A percentile compares a stretch with the other conserved stretches of the same genome.
Conservation (phyloP, 495 filamentous ascomycete species). For the Trichoderma asperelloides region DNA sequence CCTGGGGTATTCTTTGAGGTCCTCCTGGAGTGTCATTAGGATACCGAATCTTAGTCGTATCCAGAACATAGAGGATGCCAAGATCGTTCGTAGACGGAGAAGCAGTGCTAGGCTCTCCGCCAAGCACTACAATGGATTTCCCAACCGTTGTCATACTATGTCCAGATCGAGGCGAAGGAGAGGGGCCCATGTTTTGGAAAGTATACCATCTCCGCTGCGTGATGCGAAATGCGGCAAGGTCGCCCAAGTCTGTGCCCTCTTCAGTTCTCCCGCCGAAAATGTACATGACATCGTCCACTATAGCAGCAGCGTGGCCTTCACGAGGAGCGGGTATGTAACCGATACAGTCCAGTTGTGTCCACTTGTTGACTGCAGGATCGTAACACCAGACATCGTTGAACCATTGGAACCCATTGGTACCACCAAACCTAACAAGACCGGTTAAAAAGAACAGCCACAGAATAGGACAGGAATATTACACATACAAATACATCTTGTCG, state of each 20-base stretch:
- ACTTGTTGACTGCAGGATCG: slow-evolving; percentile 71
- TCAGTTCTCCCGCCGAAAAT: slow-evolving; percentile 96
- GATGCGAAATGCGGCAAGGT: slow-evolving; percentile 92
- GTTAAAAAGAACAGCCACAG: slow-evolving; percentile 14
- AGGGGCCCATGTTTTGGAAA: slow-evolving; percentile 99
- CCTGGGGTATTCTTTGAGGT: slow-evolving; percentile 24
- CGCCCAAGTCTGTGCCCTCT: slow-evolving; percentile 83
- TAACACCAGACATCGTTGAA: slow-evolving; percentile 99
- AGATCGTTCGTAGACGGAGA: slow-evolving; percentile 72
- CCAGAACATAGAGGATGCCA: slow-evolving; percentile 80
- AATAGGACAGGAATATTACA: background rate
- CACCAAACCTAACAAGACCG: slow-evolving; percentile 64
- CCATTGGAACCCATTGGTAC: slow-evolving; percentile 89
- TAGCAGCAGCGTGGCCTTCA: slow-evolving; percentile 87
- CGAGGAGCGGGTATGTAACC: slow-evolving; percentile 90
- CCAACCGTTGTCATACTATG: slow-evolving; percentile 96
- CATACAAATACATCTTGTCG: slow-evolving; percentile 87
- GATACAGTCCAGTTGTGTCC: slow-evolving; percentile 87
- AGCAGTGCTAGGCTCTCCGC: slow-evolving; percentile 87
- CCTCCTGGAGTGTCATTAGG: slow-evolving; percentile 65
- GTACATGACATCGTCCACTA: slow-evolving; percentile 98
- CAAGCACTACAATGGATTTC: slow-evolving; percentile 84
- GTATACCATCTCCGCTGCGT: slow-evolving; percentile 91
- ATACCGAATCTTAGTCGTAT: slow-evolving; percentile 93
- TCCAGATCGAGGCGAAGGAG: slow-evolving; percentile 84